Evolutionary conservation across 441 rosid species (phyloP).

Genomic region (Manihot esculenta): DNA sequence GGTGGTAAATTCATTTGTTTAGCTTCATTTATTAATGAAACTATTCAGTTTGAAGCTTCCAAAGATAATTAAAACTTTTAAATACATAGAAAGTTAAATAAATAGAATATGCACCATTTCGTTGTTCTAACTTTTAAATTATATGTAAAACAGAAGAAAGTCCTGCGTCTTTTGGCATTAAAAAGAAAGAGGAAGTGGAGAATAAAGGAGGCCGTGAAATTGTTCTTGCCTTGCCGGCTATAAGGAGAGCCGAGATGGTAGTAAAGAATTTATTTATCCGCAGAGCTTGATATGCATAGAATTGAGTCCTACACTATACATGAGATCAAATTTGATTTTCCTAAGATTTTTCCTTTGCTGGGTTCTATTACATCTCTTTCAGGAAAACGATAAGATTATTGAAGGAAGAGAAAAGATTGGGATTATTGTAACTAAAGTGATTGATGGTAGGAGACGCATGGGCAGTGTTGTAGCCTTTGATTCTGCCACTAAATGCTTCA

Average conservation of each 20-base stretch:
- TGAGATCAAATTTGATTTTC: too few species aligned
- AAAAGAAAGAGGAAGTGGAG: not conserved
- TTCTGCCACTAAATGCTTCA: not conserved
- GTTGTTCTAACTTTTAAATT: too few species aligned
- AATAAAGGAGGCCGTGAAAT: not conserved
- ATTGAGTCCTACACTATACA: too few species aligned
- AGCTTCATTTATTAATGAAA: too few species aligned
- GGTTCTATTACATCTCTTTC: not conserved
- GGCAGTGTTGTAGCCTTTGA: conserved; percentile 1
- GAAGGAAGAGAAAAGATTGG: conserved; percentile 13
- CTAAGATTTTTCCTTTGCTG: not conserved
- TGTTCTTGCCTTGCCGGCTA: conserved; percentile 6
- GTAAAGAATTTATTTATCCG: not conserved
- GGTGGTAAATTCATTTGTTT: too few species aligned
- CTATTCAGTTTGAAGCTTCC: too few species aligned
- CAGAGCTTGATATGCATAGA: too few species aligned
- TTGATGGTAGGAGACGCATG: not conserved
- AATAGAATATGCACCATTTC: too few species aligned
- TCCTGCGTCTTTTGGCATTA: too few species aligned
- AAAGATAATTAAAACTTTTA: too few species aligned
- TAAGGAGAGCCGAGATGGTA: not conserved
- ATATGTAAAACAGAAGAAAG: too few species aligned
- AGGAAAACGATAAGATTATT: not conserved
- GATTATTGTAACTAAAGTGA: not conserved
- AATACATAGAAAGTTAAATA: too few species aligned